Evolutionary conservation across 768 basidiomycete species (phyloP), one percentile per base, ranked within the genome.

Genomic region (Mycena leptocephala): DNA sequence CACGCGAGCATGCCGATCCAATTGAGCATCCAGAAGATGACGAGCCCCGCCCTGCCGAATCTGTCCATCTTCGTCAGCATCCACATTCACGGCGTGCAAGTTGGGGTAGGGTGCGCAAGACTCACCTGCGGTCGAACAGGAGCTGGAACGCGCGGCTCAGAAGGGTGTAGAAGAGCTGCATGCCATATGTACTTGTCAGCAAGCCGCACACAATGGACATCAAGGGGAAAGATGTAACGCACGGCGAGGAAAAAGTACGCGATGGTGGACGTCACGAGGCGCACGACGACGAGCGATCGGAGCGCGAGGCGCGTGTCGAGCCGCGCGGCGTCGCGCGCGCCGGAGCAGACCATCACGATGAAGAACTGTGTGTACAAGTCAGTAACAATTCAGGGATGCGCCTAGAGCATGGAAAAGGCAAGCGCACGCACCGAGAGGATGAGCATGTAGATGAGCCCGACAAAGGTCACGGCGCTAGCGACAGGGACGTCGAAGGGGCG

Each of bases 11-110:
- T 94, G 43, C 86, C 89, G 46, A 85, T 43, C 85, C 88, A 93
- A 71, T 89, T 90, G 74, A 93, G 83, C 91, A 93, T 92, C 93
- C 93, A 94, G 79, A 91, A 93, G n/a, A 93, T 84, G 35, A 93
- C 75, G 76, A 93, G 92, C 0, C 93, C 93, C 0, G 82, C 82
- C 48, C 82, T 82, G 22, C 90, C 90, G 59, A 88, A 92, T 70
- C 89, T 87, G 63, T 26, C 41, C 43, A 16, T 8, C n/a, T n/a
- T n/a, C n/a, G n/a, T n/a, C n/a, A n/a, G n/a, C n/a, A n/a, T n/a
- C n/a, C n/a, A n/a, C n/a, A n/a, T n/a, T n/a, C n/a, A n/a, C n/a
- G n/a, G n/a, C n/a, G n/a, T n/a, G n/a, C n/a, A n/a, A n/a, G n/a
- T n/a, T n/a, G n/a, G n/a, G n/a, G n/a, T n/a, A n/a, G 33, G 43